A percentile compares a stretch with the other conserved stretches of the same genome.
These are phyloP conservation scores for Colletotrichum australisinense DNA, from an alignment of 2,329 filamentous ascomycete genomes.

Conservation along the genomic window DNA sequence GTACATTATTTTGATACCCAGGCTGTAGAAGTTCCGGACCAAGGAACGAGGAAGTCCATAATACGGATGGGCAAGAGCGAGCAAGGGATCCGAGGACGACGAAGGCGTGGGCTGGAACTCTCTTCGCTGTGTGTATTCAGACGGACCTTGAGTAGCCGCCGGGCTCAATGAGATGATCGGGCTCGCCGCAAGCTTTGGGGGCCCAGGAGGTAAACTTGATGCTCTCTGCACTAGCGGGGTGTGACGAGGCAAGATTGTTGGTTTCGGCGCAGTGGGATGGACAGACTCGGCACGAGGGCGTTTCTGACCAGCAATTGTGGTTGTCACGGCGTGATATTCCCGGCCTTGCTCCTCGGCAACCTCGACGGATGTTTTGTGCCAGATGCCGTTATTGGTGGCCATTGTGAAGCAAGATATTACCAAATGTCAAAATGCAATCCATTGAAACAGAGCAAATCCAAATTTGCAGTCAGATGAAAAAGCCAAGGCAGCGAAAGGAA, in stretches of 20 bases:
- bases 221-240: conserved; percentile 47
- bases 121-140: conserved; percentile 69
- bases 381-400: conserved; percentile 53
- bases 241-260: conserved; percentile 13
- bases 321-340: conserved; percentile 50
- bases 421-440: background rate
- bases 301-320: conserved; percentile 60
- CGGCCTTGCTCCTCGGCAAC: conserved; percentile 53
- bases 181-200: conserved; percentile 53
- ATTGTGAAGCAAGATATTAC: conserved; percentile 40
- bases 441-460: background rate
- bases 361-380: conserved; percentile 64
- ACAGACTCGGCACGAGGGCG: conserved; percentile 42
- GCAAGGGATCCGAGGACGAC: conserved; percentile 60
- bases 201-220: conserved; percentile 44
- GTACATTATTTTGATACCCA: conserved; percentile 81
- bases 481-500: background rate
- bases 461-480: background rate
- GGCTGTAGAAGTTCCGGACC: conserved; percentile 71
- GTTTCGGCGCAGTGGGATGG: conserved; percentile 12
- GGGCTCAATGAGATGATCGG: conserved; percentile 53
- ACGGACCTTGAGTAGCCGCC: conserved; percentile 42
- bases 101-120: conserved; percentile 65
- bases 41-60: conserved; percentile 73
- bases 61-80: conserved; percentile 70